phyloP scores from a whole-genome alignment of 1,284 basidiomycete genomes.

The Malassezia slooffiae region DNA sequence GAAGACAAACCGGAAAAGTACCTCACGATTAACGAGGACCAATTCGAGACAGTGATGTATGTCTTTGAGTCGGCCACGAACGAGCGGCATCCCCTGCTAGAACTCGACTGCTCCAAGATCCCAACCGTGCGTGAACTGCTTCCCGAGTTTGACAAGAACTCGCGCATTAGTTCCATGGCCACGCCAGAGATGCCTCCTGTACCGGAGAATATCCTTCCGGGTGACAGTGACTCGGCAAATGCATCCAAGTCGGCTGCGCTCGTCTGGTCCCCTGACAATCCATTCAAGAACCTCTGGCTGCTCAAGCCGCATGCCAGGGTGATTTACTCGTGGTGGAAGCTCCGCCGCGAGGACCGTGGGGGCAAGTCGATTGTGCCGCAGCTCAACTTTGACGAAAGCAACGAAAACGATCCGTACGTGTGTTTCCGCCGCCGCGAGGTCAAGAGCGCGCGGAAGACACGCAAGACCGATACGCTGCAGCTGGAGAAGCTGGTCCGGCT shows the following conservation, averaged over 20 bases:
- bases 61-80: slow-evolving; percentile 83
- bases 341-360: slow-evolving; percentile 35
- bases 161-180: slow-evolving; percentile 24
- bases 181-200: slow-evolving; percentile 32
- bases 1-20: slow-evolving; percentile 52
- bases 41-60: slow-evolving; percentile 91
- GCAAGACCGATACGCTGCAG: slow-evolving; percentile 49
- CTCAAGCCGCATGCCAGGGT: slow-evolving; percentile 30
- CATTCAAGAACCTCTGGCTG: slow-evolving; percentile 34
- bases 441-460: slow-evolving; percentile 86
- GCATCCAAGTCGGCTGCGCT: not conserved
- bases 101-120: slow-evolving; percentile 52
- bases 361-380: slow-evolving; percentile 30
- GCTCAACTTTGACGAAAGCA: slow-evolving; percentile 66
- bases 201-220: no score
- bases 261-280: slow-evolving; percentile 34
- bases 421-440: slow-evolving; percentile 94
- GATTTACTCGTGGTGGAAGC: slow-evolving; percentile 43
- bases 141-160: slow-evolving; percentile 31
- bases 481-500: slow-evolving; percentile 44
- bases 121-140: slow-evolving; percentile 31
- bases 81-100: slow-evolving; percentile 76
- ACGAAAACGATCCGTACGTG: slow-evolving; percentile 90
- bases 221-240: slow-evolving; percentile 19
- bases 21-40: slow-evolving; percentile 58